A percentile compares a stretch with the other conserved stretches of the same genome.
phyloP scores from a whole-genome alignment of 352 stramenopile genomes.

The Phytopythium sindhum region DNA sequence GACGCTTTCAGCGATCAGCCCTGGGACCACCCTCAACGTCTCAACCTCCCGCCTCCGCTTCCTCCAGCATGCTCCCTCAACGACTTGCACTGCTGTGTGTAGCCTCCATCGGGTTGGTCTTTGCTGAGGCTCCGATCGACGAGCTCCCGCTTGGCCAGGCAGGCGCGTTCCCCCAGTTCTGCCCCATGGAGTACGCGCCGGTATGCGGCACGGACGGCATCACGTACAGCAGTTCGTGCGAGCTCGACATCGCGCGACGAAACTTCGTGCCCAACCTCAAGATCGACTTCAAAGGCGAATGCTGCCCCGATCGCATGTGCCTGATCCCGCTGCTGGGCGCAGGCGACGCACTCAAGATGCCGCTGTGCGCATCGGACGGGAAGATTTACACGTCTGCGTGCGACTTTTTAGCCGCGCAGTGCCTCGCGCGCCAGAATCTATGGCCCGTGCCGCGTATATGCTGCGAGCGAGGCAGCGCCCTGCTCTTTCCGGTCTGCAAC shows the following conservation, averaged over 20 bases:
- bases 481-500: not conserved
- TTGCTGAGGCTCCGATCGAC: not conserved
- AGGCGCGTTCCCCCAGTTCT: conserved; percentile 5
- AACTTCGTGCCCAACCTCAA: conserved; percentile 18
- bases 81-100: not conserved
- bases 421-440: conserved; percentile 4
- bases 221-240: conserved; percentile 21
- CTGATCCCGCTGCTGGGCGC: not conserved
- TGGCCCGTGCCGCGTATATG: not conserved
- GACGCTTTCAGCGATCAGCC: not conserved
- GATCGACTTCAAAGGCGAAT: conserved; percentile 22
- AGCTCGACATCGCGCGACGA: conserved; percentile 24
- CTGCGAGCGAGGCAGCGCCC: not conserved
- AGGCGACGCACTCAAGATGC: not conserved
- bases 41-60: not conserved
- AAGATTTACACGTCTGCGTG: conserved; percentile 14
- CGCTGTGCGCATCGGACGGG: conserved; percentile 4
- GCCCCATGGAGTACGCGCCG: conserved; percentile 8
- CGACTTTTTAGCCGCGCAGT: conserved; percentile 1
- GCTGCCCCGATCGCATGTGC: conserved; percentile 10
- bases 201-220: conserved; percentile 17
- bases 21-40: not conserved
- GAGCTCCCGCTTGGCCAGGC: not conserved
- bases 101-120: not conserved
- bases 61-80: not conserved